Percentiles rank a stretch among this genome's conserved stretches.
Conservation (phyloP, 176 grass and related monocot species). For the Melocanna baccifera region DNA sequence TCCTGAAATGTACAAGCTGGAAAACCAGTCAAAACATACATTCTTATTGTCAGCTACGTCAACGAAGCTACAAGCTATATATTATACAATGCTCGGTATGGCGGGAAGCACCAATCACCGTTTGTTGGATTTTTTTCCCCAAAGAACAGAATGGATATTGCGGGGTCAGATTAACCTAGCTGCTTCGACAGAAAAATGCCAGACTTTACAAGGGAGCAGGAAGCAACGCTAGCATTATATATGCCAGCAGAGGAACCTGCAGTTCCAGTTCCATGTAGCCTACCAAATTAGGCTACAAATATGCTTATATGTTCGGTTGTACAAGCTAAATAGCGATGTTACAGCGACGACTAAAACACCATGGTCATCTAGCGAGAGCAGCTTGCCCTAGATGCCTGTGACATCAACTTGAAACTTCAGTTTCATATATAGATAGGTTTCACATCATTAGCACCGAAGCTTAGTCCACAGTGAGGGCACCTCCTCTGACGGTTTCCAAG, state of each 20-base stretch:
- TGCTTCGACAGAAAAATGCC: conserved; percentile 12
- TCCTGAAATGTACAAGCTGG: neutral
- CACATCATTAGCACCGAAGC: conserved; percentile 78
- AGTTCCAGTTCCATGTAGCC: conserved; percentile 4
- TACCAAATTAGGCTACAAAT: neutral
- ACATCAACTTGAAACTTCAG: neutral
- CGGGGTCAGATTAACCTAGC: conserved; percentile 15
- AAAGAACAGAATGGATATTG: conserved; percentile 44
- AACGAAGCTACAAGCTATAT: conserved; percentile 3
- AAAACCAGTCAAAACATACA: conserved; percentile 10
- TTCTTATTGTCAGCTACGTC: neutral
- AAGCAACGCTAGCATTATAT: conserved; percentile 17
- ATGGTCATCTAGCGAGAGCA: neutral
- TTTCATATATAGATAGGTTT: conserved; percentile 91
- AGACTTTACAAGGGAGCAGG: conserved; percentile 37
- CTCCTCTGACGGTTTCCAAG: conserved; percentile 62
- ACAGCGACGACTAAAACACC: neutral
- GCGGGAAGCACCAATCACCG: neutral
- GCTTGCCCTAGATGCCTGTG: neutral
- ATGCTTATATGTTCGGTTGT: conserved; percentile 23
- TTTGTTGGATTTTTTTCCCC: neutral
- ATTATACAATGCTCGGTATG: neutral
- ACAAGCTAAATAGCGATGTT: conserved; percentile 24
- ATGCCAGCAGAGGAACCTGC: conserved; percentile 7
- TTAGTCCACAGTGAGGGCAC: conserved; percentile 66